A percentile compares a stretch with the other conserved stretches of the same genome.
phyloP scores from a whole-genome alignment of 345 rosid genomes.

The Balakata baccata region DNA sequence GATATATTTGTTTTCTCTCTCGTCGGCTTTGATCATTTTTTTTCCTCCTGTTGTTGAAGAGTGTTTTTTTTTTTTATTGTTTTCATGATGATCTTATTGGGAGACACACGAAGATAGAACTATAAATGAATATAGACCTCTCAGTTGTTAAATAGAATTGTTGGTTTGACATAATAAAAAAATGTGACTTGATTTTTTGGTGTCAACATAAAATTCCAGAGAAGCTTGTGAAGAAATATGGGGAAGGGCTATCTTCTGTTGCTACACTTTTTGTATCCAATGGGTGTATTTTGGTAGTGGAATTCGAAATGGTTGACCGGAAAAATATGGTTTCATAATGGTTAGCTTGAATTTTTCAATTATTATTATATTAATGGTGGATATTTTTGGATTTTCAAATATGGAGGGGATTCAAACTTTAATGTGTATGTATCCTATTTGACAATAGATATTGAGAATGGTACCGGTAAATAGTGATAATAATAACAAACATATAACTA shows the following conservation, averaged over 20 bases:
- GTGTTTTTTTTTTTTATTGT: not conserved
- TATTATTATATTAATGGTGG: conserved; percentile 31
- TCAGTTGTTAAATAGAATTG: not conserved
- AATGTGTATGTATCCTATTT: conserved; percentile 31
- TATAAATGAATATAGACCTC: not conserved
- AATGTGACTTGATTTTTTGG: conserved; percentile 4
- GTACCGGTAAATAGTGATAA: too few relatives aligned
- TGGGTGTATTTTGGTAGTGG: conserved; percentile 34
- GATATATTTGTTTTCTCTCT: not conserved
- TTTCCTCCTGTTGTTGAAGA: not conserved
- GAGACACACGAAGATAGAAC: not conserved
- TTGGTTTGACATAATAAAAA: not conserved
- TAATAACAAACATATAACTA: too few relatives aligned
- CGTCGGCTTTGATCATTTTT: not conserved
- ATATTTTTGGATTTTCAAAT: conserved; percentile 34
- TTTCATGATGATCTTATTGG: not conserved
- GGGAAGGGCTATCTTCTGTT: conserved; percentile 32
- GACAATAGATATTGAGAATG: too few relatives aligned
- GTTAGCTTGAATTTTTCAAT: conserved; percentile 36
- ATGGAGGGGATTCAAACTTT: conserved; percentile 38
- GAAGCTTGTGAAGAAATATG: conserved; percentile 35
- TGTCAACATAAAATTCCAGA: conserved; percentile 34
- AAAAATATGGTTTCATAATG: conserved; percentile 36
- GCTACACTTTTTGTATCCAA: conserved; percentile 27
- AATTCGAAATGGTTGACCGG: conserved; percentile 19